phyloP scores from a whole-genome alignment of 768 basidiomycete species.

The Imleria badia region DNA sequence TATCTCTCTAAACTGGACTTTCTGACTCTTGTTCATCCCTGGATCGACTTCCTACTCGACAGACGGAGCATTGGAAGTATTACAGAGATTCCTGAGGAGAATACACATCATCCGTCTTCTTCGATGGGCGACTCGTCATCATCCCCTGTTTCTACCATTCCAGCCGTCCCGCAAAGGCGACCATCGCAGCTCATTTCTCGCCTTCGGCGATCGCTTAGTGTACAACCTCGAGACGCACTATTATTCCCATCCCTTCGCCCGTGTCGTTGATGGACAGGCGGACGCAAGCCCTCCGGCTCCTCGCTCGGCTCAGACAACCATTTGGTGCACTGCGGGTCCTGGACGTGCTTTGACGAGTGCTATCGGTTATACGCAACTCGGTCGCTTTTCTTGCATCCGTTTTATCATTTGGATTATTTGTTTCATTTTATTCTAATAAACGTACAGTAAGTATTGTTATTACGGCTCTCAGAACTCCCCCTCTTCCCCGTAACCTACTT shows the following conservation, averaged over 20 bases:
- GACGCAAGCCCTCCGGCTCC: background rate
- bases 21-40: conserved; percentile 8
- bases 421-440: too few species aligned
- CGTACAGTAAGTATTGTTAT: too few species aligned
- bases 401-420: too few species aligned
- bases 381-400: too few species aligned
- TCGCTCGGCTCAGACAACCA: background rate
- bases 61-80: background rate
- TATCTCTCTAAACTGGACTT: conserved; percentile 1
- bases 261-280: background rate
- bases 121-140: background rate
- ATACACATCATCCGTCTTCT: background rate
- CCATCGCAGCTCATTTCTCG: background rate
- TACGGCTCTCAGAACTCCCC: too few species aligned
- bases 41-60: conserved; percentile 12
- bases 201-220: background rate
- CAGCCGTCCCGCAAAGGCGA: background rate
- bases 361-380: too few species aligned
- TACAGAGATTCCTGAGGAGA: background rate
- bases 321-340: background rate
- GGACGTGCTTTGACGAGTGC: background rate
- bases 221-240: background rate
- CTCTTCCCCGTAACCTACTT: too few species aligned
- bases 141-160: background rate
- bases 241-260: background rate